phyloP scores from a whole-genome alignment of 1,284 basidiomycete genomes.

The Sporisorium sorghi region DNA sequence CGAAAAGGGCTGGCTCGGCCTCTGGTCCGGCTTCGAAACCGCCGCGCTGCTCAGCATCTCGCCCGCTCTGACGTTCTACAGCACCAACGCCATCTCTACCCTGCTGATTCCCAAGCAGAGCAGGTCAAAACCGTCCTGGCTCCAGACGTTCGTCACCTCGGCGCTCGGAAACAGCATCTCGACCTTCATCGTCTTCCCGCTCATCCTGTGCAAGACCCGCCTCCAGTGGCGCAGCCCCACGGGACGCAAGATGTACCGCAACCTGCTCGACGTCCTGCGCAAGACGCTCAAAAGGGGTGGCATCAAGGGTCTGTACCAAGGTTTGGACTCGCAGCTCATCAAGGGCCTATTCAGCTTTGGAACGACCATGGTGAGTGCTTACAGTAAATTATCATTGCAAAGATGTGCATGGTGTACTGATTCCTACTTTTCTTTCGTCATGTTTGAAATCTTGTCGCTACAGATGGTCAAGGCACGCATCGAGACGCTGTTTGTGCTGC shows the following conservation, averaged over 20 bases:
- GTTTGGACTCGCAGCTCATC: slow-evolving; percentile 59
- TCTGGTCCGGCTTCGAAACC: slow-evolving; percentile 70
- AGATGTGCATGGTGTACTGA: background rate
- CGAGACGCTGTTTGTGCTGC: slow-evolving; percentile 53
- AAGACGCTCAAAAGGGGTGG: slow-evolving; percentile 56
- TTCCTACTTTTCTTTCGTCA: background rate
- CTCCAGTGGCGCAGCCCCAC: slow-evolving; percentile 68
- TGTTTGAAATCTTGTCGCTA: too few species aligned
- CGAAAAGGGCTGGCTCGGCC: slow-evolving; percentile 68
- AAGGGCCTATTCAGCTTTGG: slow-evolving; percentile 62
- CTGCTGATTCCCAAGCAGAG: slow-evolving; percentile 59
- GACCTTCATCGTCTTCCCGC: slow-evolving; percentile 69
- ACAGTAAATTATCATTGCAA: background rate
- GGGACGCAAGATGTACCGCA: slow-evolving; percentile 62
- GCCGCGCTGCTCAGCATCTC: slow-evolving; percentile 69
- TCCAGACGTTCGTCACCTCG: slow-evolving; percentile 70
- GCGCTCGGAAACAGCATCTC: slow-evolving; percentile 71
- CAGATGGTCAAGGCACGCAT: slow-evolving; percentile 60
- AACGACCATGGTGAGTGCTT: slow-evolving; percentile 56
- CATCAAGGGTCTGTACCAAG: slow-evolving; percentile 57
- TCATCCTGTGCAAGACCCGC: slow-evolving; percentile 71
- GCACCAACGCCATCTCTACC: slow-evolving; percentile 51
- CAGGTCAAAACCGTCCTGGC: slow-evolving; percentile 54
- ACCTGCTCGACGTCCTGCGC: slow-evolving; percentile 55
- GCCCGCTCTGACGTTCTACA: slow-evolving; percentile 71